Conservation (phyloP, 2,329 filamentous ascomycete genomes). For the Penicillium sp. region DNA sequence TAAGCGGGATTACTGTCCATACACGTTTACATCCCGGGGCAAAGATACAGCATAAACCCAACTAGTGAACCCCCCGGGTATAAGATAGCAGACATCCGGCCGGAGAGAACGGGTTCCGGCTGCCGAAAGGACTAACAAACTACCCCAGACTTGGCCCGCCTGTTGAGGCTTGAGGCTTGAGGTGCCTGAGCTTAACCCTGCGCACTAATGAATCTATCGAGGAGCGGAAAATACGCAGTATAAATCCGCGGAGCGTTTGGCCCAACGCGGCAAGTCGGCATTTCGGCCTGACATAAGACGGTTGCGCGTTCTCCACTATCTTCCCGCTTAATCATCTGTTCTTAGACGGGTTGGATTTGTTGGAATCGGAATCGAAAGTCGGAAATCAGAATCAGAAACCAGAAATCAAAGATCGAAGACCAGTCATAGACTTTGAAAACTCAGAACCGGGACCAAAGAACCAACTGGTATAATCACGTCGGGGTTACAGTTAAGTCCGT, state of each 20-base stretch:
- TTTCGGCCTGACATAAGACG: conserved; percentile 11
- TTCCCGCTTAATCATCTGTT: background rate
- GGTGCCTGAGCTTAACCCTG: background rate
- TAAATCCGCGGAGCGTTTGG: conserved; percentile 5
- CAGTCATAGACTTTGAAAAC: background rate
- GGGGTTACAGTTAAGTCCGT: conserved; percentile 2
- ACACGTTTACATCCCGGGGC: background rate
- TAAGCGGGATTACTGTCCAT: background rate
- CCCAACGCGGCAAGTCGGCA: conserved; percentile 19
- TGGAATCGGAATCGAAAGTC: too few relatives aligned
- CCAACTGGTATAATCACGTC: conserved; percentile 6
- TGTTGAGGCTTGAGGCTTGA: background rate
- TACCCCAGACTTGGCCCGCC: conserved; percentile 16
- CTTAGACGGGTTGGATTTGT: too few relatives aligned
- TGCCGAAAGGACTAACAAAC: conserved; percentile 10
- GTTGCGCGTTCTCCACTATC: background rate
- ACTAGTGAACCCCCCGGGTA: conserved; percentile 2
- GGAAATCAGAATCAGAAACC: background rate
- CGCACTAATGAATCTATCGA: background rate
- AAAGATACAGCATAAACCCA: background rate
- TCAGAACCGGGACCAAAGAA: background rate
- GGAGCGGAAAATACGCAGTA: conserved; percentile 7
- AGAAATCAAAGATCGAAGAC: background rate
- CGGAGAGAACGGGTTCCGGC: conserved; percentile 19
- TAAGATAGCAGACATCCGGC: conserved; percentile 11